A percentile compares a stretch with the other conserved stretches of the same genome.
Evolutionary conservation across 2,329 filamentous ascomycete species (phyloP).

Genomic region (Aspergillus fijiensis): DNA sequence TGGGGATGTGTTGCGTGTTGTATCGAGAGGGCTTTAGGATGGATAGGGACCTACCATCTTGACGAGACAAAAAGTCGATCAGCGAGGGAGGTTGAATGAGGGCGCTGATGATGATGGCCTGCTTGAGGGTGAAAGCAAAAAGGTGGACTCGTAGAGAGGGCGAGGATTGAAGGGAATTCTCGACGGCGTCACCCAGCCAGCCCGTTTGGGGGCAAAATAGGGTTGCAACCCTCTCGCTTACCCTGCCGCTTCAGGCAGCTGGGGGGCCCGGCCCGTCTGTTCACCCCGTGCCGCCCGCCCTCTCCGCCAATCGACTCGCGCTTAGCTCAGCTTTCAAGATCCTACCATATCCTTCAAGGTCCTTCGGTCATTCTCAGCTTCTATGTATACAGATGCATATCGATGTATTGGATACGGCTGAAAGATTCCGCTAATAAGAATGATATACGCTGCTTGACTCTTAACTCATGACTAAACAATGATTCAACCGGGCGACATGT

Average conservation of each 20-base stretch:
- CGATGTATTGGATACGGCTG: neutral
- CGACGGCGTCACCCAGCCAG: constrained; percentile 24
- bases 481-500: neutral
- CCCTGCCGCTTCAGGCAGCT: constrained; percentile 23
- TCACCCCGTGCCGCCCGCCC: neutral
- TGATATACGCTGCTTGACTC: neutral
- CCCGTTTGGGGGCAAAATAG: constrained; percentile 33
- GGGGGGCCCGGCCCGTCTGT: neutral
- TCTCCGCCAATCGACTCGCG: neutral
- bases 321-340: constrained; percentile 7
- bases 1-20: neutral
- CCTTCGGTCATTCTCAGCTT: neutral
- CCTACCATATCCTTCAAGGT: constrained; percentile 1
- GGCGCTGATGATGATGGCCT: constrained; percentile 45
- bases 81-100: constrained; percentile 40
- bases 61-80: constrained; percentile 43
- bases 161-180: constrained; percentile 38
- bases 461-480: neutral
- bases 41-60: constrained; percentile 43
- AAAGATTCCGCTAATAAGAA: neutral
- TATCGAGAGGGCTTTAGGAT: constrained; percentile 4
- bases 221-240: constrained; percentile 45
- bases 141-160: constrained; percentile 35
- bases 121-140: constrained; percentile 35
- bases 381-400: too few species aligned